Evolutionary conservation across 2,329 filamentous ascomycete species (phyloP).

Genomic region (Beauveria sp.): DNA sequence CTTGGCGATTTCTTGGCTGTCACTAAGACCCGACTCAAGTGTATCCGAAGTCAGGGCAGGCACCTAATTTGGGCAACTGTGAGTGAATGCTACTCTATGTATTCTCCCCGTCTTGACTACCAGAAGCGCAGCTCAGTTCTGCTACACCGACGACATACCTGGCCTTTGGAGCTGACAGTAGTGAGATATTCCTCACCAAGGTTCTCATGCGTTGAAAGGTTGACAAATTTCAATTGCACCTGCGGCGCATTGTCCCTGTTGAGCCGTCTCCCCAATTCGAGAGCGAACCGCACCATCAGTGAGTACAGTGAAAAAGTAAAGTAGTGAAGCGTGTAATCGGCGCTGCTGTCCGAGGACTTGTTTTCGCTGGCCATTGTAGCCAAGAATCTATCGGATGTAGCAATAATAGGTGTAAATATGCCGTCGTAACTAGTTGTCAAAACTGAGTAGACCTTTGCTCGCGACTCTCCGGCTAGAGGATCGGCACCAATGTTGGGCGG

Average conservation of each 20-base stretch:
- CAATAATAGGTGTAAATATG: not conserved
- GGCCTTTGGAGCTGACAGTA: slow-evolving; percentile 20
- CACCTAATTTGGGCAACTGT: slow-evolving; percentile 15
- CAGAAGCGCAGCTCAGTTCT: not conserved
- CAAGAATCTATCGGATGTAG: not conserved
- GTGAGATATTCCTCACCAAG: slow-evolving; percentile 22
- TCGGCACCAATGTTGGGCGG: not conserved
- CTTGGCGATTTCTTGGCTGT: slow-evolving; percentile 20
- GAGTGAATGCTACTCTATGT: not conserved
- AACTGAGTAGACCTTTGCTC: not conserved
- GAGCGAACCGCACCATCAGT: slow-evolving; percentile 22
- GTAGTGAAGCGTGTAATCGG: slow-evolving; percentile 22
- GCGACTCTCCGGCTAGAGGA: not conserved
- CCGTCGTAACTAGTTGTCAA: not conserved
- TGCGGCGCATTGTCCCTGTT: slow-evolving; percentile 19
- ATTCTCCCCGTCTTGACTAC: not conserved
- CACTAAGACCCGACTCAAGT: slow-evolving; percentile 17
- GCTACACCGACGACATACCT: slow-evolving; percentile 17
- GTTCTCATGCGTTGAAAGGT: slow-evolving; percentile 20
- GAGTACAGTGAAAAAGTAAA: slow-evolving; percentile 25
- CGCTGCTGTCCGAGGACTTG: not conserved
- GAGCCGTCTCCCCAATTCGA: slow-evolving; percentile 19
- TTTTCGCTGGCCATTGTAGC: slow-evolving; percentile 1
- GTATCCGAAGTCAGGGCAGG: slow-evolving; percentile 21
- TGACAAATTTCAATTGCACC: slow-evolving; percentile 20